Percentiles rank a stretch among this genome's conserved stretches.
Evolutionary conservation across 106 monocot species (phyloP).

Genomic region (Acorus gramineus): DNA sequence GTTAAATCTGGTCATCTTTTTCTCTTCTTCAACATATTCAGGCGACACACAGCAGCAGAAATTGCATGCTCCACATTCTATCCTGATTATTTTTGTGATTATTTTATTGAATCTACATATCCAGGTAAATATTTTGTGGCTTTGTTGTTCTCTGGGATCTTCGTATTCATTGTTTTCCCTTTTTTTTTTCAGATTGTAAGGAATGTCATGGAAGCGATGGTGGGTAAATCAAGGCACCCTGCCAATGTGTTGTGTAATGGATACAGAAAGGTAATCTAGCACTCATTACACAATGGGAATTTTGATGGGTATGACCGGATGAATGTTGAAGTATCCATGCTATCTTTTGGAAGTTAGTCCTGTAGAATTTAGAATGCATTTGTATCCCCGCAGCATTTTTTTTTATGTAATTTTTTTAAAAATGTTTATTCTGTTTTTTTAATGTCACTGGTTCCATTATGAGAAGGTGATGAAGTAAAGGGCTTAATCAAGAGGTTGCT

Average conservation of each 20-base stretch:
- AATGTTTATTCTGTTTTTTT: background rate
- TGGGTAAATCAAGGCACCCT: background rate
- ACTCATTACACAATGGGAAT: background rate
- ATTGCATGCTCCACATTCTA: too few species aligned
- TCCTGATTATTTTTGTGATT: too few species aligned
- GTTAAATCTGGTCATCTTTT: too few species aligned
- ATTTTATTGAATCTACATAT: too few species aligned
- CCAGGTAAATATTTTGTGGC: too few species aligned
- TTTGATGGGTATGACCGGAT: background rate
- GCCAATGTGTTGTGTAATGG: constrained; percentile 18
- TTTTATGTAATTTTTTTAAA: background rate
- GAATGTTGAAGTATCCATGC: background rate
- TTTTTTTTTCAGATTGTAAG: constrained; percentile 16
- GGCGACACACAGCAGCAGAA: too few species aligned
- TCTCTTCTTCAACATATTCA: too few species aligned
- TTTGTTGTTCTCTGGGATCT: too few species aligned
- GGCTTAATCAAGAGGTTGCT: too few species aligned
- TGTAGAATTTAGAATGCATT: background rate
- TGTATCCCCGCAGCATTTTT: background rate
- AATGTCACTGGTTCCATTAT: too few species aligned
- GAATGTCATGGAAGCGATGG: constrained; percentile 16
- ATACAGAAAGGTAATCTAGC: constrained; percentile 10
- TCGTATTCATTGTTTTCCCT: background rate
- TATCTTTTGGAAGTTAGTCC: background rate
- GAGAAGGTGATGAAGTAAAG: too few species aligned